Base-by-base conservation (phyloP, 2,329 filamentous ascomycete genomes). In the Aspergillus sp. region DNA sequence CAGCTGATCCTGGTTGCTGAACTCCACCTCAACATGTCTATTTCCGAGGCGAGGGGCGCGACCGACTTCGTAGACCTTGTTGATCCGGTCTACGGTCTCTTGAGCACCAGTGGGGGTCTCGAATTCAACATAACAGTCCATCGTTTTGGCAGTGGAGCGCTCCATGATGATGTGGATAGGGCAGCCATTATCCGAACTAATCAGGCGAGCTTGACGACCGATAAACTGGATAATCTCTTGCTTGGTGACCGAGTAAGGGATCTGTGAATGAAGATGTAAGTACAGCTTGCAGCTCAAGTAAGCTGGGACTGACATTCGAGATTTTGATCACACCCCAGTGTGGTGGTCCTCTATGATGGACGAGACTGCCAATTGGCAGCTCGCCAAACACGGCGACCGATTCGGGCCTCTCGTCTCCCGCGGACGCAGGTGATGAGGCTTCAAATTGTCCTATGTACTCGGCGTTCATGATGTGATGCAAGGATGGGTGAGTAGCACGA, bases 141-240 rank as follows among this genome's bases (percentile, higher is more conserved):
- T 79, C 1, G 79, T 82, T 68, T 82, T 82, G 16, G 76, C 78
- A n/a, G 78, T 80, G 19, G 76, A 73, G 19, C 79, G 77, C 55
- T 82, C 80, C 79, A 82, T 82, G 52, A 82, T 78, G 55, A 82
- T 79, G 57, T 82, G 80, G n/a, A 81, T 69, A 0, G 78, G 69
- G 41, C 69, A 75, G 24, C 76, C 79, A 16, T 68, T 55, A 4
- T 66, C 59, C 4, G 67, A 57, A 5, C 64, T 59, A 16, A 77
- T 58, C 33, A 76, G 61, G 14, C 68, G 67, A 33, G 76, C 71
- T 55, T 70, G 68, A 42, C 72, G 73, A 50, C 76, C 76, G 43
- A 78, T 67, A 58, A 78, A 75, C 47, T 76, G 74, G 16, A 72
- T 60, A 32, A 82, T 73, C 56, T 82, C 78, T 26, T 73, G 65